Evolutionary conservation across 106 monocot species (phyloP), one percentile per base, ranked within the genome.

Genomic region (Acorus gramineus): DNA sequence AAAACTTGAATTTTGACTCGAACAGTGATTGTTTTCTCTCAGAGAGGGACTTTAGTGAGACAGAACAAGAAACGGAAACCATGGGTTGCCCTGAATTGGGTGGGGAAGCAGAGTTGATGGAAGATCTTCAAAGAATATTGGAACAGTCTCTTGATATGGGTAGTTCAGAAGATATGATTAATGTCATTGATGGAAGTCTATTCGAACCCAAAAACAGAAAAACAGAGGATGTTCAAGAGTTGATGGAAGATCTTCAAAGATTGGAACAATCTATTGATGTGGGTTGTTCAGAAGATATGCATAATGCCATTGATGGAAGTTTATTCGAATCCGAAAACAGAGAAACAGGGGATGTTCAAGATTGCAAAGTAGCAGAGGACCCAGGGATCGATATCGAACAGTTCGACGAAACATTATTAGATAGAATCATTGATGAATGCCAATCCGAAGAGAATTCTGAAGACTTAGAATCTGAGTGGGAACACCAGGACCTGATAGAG

Each of bases 401-500:
- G 11, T 47, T 9, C 50, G 52, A 76, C 60, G 66, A 58, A 51
- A 46, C 46, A 5, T 0, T 43, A 3, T 3, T 28, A 8, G 13
- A 71, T 7, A 12, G 28, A 62, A 2, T 49, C 12, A 5, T 7
- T 11, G 4, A 3, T 58, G 1, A 71, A 76, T 50, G 60, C 67
- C 46, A 53, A 76, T 28, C 28, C 55, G 69, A 64, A 0, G 84
- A 85, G 14, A 80, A 80, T 1, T 7, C 60, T 8, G 85, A 91
- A 69, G 94, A 87, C 44, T 52, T 89, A 57, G 90, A 90, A 55
- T 84, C 81, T 3, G 48, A 87, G 2, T 91, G 90, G 90, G 91
- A 88, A 68, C 85, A 96, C 55, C 83, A 91, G 53, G 91, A 91
- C 62, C 59, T 96, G 50, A 87, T 96, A 14, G 82, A 91, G 55